Evolutionary conservation across 345 rosid species (phyloP).

Genomic region (Murraya paniculata): DNA sequence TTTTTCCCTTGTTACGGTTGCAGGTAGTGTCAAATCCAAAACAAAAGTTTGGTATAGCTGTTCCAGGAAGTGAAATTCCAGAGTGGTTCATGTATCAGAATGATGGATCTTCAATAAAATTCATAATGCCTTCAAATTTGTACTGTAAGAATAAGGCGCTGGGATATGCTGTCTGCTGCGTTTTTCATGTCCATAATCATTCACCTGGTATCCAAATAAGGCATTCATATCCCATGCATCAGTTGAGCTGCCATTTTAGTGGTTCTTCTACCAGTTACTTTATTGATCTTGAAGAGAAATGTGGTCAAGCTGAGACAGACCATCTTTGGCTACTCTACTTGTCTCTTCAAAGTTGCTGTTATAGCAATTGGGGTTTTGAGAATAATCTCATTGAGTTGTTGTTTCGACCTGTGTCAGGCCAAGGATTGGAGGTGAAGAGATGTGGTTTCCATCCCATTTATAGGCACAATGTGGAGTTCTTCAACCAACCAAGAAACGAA

Average conservation of each 20-base stretch:
- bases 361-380: too few species aligned
- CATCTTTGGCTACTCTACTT: background rate
- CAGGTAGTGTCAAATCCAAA: background rate
- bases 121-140: background rate
- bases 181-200: background rate
- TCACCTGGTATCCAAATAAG: background rate
- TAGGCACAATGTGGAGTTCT: too few species aligned
- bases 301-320: background rate
- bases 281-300: too few species aligned
- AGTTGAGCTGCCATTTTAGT: too few species aligned
- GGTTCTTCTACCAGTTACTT: too few species aligned
- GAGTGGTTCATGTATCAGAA: slow-evolving; percentile 5
- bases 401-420: too few species aligned
- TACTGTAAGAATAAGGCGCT: background rate
- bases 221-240: too few species aligned
- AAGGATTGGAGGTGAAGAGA: background rate
- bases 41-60: background rate
- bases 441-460: background rate
- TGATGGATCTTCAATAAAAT: background rate
- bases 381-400: too few species aligned
- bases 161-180: background rate
- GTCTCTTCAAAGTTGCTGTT: background rate
- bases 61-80: slow-evolving; percentile 19
- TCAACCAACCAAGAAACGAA: too few species aligned
- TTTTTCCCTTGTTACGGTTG: background rate